These are phyloP conservation scores for Colletotrichum salicis DNA, from an alignment of 2,329 filamentous ascomycete genomes.

Conservation along the genomic window DNA sequence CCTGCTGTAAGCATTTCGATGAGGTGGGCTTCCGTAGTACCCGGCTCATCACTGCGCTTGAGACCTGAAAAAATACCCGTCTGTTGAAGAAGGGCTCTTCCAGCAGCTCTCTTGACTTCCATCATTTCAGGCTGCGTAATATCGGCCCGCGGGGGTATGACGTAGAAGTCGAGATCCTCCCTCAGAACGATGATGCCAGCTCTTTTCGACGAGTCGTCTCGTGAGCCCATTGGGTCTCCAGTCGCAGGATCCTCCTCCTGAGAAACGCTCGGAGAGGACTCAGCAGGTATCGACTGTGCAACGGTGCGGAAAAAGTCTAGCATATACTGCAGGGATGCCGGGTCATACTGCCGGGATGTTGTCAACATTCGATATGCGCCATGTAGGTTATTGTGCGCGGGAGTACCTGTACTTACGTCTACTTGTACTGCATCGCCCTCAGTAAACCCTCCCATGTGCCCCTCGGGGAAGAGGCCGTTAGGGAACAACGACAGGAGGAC, in stretches of 20 bases:
- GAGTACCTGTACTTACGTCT: conserved; percentile 76
- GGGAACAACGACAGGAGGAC: conserved; percentile 97
- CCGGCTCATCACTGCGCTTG: conserved; percentile 93
- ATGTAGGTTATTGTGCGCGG: background rate
- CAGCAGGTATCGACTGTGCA: conserved; percentile 91
- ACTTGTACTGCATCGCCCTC: conserved; percentile 96
- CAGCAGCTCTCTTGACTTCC: conserved; percentile 92
- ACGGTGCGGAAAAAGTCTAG: conserved; percentile 97
- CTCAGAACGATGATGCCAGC: conserved; percentile 97
- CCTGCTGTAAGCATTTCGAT: conserved; percentile 99
- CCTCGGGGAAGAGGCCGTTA: conserved; percentile 97
- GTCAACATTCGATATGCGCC: background rate
- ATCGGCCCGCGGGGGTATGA: conserved; percentile 85
- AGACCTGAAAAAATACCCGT: conserved; percentile 96
- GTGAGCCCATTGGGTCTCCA: conserved; percentile 77
- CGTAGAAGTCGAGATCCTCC: conserved; percentile 98
- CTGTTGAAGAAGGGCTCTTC: conserved; percentile 85
- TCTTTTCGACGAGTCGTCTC: conserved; percentile 84
- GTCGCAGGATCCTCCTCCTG: conserved; percentile 71
- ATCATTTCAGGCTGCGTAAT: conserved; percentile 93
- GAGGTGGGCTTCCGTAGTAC: conserved; percentile 96
- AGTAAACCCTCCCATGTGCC: conserved; percentile 91
- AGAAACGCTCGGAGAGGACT: conserved; percentile 73
- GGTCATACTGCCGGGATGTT: conserved; percentile 82
- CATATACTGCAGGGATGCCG: conserved; percentile 97